Percentiles rank a stretch among this genome's conserved stretches.
phyloP scores from a whole-genome alignment of 1,139 yeast species.

The Eremothecium gossypii region DNA sequence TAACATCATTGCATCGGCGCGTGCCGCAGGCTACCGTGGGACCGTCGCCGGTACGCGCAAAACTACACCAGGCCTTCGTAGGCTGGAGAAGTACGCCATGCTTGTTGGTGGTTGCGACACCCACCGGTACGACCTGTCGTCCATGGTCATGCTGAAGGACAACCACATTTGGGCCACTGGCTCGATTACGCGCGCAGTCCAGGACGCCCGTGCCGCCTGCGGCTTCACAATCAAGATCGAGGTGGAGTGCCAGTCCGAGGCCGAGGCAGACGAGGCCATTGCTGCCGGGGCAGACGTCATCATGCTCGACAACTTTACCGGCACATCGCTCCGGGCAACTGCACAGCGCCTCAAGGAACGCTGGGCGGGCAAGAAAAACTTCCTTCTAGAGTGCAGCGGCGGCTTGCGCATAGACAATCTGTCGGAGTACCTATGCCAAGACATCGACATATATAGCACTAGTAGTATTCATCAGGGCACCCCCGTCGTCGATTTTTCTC shows the following conservation, averaged over 20 bases:
- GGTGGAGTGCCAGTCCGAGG: conserved; percentile 78
- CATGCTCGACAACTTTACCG: conserved; percentile 85
- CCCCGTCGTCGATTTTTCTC: conserved; percentile 69
- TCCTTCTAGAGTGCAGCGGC: conserved; percentile 83
- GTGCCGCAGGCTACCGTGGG: conserved; percentile 66
- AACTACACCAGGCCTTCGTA: conserved; percentile 91
- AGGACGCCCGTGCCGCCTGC: conserved; percentile 65
- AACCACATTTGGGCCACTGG: conserved; percentile 92
- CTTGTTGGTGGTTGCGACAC: conserved; percentile 91
- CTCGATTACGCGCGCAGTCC: conserved; percentile 76
- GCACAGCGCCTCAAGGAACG: conserved; percentile 53
- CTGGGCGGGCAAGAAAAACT: conserved; percentile 47
- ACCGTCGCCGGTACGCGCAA: conserved; percentile 94
- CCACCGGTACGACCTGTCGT: conserved; percentile 81
- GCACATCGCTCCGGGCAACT: conserved; percentile 54
- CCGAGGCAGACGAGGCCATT: conserved; percentile 86
- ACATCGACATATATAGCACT: conserved; percentile 84
- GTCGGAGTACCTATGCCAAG: conserved; percentile 56
- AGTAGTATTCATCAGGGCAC: conserved; percentile 91
- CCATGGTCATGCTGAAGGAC: conserved; percentile 95
- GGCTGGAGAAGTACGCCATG: conserved; percentile 88
- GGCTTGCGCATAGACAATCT: conserved; percentile 72
- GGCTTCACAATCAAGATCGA: conserved; percentile 89
- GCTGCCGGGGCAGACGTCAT: conserved; percentile 92
- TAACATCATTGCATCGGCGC: conserved; percentile 51